Evolutionary conservation across 345 rosid genomes (phyloP), one percentile per base, ranked within the genome.

Genomic region (Salix udensis): DNA sequence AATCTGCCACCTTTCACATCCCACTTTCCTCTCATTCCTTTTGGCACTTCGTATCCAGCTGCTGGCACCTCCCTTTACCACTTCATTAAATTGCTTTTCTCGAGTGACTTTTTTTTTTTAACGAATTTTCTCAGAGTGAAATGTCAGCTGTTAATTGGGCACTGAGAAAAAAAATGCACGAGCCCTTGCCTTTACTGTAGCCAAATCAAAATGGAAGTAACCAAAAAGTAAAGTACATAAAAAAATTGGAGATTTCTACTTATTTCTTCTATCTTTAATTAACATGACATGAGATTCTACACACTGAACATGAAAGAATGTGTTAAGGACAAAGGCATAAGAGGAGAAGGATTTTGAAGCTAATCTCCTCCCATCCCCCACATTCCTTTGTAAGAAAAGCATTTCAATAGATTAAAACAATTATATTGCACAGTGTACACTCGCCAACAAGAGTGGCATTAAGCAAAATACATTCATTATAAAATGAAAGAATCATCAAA

Each of bases 401-500:
- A 79, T 71, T 66, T 67, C 64, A 34, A 77, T 74, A 68, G 72
- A 83, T 83, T 71, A 75, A 80, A 82, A 79, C 82, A 79, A 83
- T 74, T 88, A 89, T 9, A 61, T 86, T 0, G 44, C 9, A 40
- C 44, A 40, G 88, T 88, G 88, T 88, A 86, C 92, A 88, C 50
- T 74, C 30, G 83, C 94, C 39, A 46, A 14, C 50, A 46, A 14
- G 50, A 46, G 3, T 46, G 18, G 50, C 50, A 46, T 46, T 40
- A 46, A 76, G 84, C 84, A 83, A 67, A 82, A 84, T 77, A 85
- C 87, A 74, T 10, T 14, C n/a, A 65, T 55, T 73, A 74, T 77
- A 68, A 79, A 85, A 80, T 84, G 68, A 84, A 87, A 78, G 84
- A 90, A 87, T 89, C 84, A 82, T 83, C 79, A 71, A 80, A 78